Evolutionary conservation across 2,329 filamentous ascomycete genomes (phyloP).

Genomic region (Fusarium penzigii): DNA sequence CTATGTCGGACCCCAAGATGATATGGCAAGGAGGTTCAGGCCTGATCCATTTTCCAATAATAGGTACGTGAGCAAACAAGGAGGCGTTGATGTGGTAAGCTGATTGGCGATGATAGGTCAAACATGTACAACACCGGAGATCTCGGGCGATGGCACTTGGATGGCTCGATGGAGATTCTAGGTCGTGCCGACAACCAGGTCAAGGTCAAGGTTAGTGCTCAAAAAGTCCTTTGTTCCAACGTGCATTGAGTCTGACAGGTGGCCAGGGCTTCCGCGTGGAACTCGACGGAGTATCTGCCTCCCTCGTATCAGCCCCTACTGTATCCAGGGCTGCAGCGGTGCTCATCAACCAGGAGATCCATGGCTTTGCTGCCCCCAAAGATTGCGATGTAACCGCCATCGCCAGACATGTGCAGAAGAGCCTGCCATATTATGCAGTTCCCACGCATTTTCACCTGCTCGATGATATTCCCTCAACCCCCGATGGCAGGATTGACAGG

Average conservation of each 20-base stretch:
- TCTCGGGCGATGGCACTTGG: constrained; percentile 53
- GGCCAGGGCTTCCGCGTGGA: constrained; percentile 58
- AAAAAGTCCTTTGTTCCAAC: background rate
- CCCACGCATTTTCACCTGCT: constrained; percentile 48
- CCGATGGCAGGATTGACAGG: constrained; percentile 60
- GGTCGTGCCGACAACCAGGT: constrained; percentile 63
- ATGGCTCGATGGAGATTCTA: constrained; percentile 56
- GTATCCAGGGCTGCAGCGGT: constrained; percentile 51
- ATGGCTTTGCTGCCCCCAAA: constrained; percentile 49
- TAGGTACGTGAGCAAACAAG: constrained; percentile 40
- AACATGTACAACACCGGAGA: constrained; percentile 64
- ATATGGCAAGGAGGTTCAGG: constrained; percentile 52
- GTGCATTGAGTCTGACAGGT: constrained; percentile 2
- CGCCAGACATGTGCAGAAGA: constrained; percentile 40
- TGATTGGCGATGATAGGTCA: constrained; percentile 30
- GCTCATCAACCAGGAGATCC: constrained; percentile 48
- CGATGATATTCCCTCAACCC: constrained; percentile 48
- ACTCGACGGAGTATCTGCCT: constrained; percentile 57
- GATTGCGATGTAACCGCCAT: constrained; percentile 39
- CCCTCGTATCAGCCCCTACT: constrained; percentile 46
- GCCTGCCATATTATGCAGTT: constrained; percentile 57
- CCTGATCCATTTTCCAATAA: constrained; percentile 52
- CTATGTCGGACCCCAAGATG: constrained; percentile 54
- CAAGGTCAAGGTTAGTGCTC: constrained; percentile 52
- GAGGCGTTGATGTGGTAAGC: background rate